A percentile compares a stretch with the other conserved stretches of the same genome.
phyloP scores from a whole-genome alignment of 495 filamentous ascomycete genomes.

The Echria macrotheca region DNA sequence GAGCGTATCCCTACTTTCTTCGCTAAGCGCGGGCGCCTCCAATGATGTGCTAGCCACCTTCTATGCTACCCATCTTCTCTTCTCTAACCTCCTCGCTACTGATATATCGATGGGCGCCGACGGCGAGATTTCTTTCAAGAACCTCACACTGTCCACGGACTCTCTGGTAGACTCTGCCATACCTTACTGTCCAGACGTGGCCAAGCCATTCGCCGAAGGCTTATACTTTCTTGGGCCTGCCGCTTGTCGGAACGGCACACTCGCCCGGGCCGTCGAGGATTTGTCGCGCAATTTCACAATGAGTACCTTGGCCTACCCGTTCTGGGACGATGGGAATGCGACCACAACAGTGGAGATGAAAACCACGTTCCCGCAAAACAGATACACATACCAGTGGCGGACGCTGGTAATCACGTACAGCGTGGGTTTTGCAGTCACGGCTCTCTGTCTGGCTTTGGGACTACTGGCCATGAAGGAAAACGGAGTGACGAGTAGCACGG shows the following conservation, averaged over 20 bases:
- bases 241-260: slow-evolving; percentile 9
- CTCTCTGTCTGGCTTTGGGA: slow-evolving; percentile 11
- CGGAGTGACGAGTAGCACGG: slow-evolving; percentile 14
- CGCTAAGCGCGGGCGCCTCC: too few species aligned
- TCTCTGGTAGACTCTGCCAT: slow-evolving; percentile 9
- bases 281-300: slow-evolving; percentile 17
- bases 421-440: slow-evolving; percentile 1
- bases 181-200: slow-evolving; percentile 2
- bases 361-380: slow-evolving; percentile 7
- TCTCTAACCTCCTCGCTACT: background rate
- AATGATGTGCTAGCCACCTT: background rate
- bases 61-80: slow-evolving; percentile 2
- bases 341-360: slow-evolving; percentile 3
- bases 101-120: background rate
- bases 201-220: background rate
- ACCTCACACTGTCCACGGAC: background rate
- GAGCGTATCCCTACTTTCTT: background rate
- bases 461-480: slow-evolving; percentile 8
- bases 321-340: slow-evolving; percentile 8
- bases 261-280: slow-evolving; percentile 13
- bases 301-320: slow-evolving; percentile 11
- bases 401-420: slow-evolving; percentile 8
- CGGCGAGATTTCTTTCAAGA: slow-evolving; percentile 7
- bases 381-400: slow-evolving; percentile 6
- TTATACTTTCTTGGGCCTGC: background rate